These are phyloP conservation scores for Coemansia sp. DNA, from an alignment of 192 early-diverging fungal species.

Conservation along the genomic window DNA sequence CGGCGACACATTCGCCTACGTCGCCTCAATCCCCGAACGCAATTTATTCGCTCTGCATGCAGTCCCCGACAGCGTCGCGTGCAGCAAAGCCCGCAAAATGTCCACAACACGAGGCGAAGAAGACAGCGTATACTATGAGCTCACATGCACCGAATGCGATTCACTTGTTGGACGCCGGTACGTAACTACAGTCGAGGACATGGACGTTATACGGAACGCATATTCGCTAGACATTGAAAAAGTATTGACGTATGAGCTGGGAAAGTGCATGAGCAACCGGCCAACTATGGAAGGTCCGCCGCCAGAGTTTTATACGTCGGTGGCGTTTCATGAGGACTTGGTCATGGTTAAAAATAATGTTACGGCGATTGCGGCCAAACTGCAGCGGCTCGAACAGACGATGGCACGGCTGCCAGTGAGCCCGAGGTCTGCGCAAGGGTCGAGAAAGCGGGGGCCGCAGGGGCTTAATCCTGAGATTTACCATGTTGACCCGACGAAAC, in stretches of 20 bases:
- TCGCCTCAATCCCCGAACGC: slow-evolving; percentile 39
- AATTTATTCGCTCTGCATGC: slow-evolving; percentile 41
- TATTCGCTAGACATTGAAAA: slow-evolving; percentile 41
- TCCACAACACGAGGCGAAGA: slow-evolving; percentile 28
- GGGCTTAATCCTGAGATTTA: slow-evolving; percentile 37
- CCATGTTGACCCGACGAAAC: slow-evolving; percentile 34
- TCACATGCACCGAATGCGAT: slow-evolving; percentile 41
- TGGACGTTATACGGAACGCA: slow-evolving; percentile 32
- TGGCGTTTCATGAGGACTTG: slow-evolving; percentile 34
- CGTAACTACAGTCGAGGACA: slow-evolving; percentile 32
- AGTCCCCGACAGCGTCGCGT: slow-evolving; percentile 35
- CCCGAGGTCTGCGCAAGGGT: slow-evolving; percentile 21
- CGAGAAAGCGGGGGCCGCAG: slow-evolving; percentile 24
- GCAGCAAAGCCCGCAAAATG: slow-evolving; percentile 24
- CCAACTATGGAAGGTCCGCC: slow-evolving; percentile 13
- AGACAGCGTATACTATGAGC: slow-evolving; percentile 39
- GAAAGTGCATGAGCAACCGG: slow-evolving; percentile 32
- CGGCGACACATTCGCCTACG: slow-evolving; percentile 51
- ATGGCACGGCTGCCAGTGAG: slow-evolving; percentile 22
- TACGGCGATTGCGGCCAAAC: slow-evolving; percentile 34
- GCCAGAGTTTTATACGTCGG: slow-evolving; percentile 43
- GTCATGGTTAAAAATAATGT: slow-evolving; percentile 41
- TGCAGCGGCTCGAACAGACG: slow-evolving; percentile 40
- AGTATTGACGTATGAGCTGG: slow-evolving; percentile 47
- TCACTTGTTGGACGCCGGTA: slow-evolving; percentile 30